Base-by-base conservation (phyloP, 208 protist genomes). In the Blechomonas ayalai region DNA sequence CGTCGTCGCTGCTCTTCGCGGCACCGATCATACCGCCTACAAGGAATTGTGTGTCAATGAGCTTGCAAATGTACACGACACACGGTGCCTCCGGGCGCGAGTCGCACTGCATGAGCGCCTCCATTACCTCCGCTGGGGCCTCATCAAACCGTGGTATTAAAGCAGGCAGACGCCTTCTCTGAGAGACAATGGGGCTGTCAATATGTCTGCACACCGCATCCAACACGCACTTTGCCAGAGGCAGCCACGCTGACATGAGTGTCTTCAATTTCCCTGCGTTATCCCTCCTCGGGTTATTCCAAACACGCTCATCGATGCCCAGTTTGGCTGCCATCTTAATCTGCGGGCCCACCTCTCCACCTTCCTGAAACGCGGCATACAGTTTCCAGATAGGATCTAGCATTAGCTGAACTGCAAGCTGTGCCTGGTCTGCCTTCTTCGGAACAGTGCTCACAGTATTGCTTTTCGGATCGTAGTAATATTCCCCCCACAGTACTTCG, bases 341-440 rank as follows among this genome's bases (percentile, higher is more conserved):
- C 51, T 95, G 78, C 29, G 70, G 46, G 29, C 40, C 41, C 6
- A 73, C 50, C 9, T 89, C 82, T 43, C 45, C 59, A 48, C 64
- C 74, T 34, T 68, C 59, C 28, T 85, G 62, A 48, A 95, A 85
- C 9, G 90, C 65, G 16, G 61, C 47, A 71, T 98, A 98, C n/a
- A 98, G 69, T 38, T 91, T 65, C 94, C 95, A 98, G 48, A 99
- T 77, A 25, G 83, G 90, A 49, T 97, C 82, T 20, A 99, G 79
- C 42, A 98, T 82, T 33, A 98, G 84, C 70, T 98, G 90, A 36
- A 98, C 95, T 43, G 96, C 97, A 41, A 98, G 72, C 15, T 88
- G 87, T 15, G 66, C 73, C 34, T 96, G 76, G 37, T 88, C 89
- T 25, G 64, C 64, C 52, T 85, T 78, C 26, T 60, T 63, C 16